Percentiles rank a stretch among this genome's conserved stretches.
These are phyloP conservation scores for Fomitopsis betulina DNA, from an alignment of 1,284 basidiomycete species.

Conservation along the genomic window DNA sequence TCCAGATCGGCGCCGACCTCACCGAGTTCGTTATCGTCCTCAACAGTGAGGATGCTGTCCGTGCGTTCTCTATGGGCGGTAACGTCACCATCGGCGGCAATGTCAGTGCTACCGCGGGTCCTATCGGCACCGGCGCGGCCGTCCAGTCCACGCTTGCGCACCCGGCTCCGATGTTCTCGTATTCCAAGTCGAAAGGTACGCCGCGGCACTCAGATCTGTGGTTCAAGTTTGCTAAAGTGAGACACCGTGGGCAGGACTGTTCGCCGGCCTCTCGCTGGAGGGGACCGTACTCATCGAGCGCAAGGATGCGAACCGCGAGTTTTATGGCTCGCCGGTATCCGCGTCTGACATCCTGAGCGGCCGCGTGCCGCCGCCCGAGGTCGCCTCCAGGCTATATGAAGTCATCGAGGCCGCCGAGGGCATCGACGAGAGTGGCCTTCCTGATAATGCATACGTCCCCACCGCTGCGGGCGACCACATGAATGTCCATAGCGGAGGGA, in stretches of 20 bases:
- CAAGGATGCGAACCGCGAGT: slow-evolving; percentile 91
- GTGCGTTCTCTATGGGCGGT: slow-evolving; percentile 92
- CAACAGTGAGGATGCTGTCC: slow-evolving; percentile 94
- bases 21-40: slow-evolving; percentile 91
- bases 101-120: slow-evolving; percentile 82
- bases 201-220: background rate
- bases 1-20: slow-evolving; percentile 91
- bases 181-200: slow-evolving; percentile 90
- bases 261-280: slow-evolving; percentile 92
- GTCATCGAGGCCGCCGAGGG: slow-evolving; percentile 89
- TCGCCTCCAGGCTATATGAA: slow-evolving; percentile 91
- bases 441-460: slow-evolving; percentile 80
- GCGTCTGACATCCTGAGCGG: slow-evolving; percentile 89
- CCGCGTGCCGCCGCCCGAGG: slow-evolving; percentile 93
- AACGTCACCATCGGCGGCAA: slow-evolving; percentile 95
- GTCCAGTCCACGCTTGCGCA: slow-evolving; percentile 86
- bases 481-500: slow-evolving; percentile 39
- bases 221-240: background rate
- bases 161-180: slow-evolving; percentile 96
- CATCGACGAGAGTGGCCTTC: slow-evolving; percentile 74
- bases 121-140: slow-evolving; percentile 93
- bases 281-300: slow-evolving; percentile 94
- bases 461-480: slow-evolving; percentile 58
- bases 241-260: slow-evolving; percentile 63
- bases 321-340: slow-evolving; percentile 92